phyloP scores from a whole-genome alignment of 208 protist species.

The Trypanosoma platydactyli region DNA sequence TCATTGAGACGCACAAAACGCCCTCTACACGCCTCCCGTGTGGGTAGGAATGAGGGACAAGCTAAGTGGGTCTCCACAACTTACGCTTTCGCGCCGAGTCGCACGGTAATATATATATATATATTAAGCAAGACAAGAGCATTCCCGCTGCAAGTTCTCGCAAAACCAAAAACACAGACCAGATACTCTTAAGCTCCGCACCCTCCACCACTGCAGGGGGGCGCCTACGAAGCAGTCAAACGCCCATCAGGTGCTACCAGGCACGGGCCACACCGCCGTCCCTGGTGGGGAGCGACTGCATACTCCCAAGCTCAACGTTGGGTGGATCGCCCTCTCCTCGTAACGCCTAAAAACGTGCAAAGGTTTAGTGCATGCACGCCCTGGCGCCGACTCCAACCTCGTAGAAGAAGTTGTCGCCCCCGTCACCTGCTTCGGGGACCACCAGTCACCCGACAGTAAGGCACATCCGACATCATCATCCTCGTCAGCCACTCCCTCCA shows the following conservation, averaged over 20 bases:
- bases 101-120: too few relatives aligned
- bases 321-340: conserved; percentile 36
- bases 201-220: too few relatives aligned
- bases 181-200: conserved; percentile 61
- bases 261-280: not conserved
- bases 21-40: too few relatives aligned
- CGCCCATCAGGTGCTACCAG: conserved; percentile 36
- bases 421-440: conserved; percentile 52
- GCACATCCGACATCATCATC: conserved; percentile 4
- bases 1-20: too few relatives aligned
- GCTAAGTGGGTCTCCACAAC: too few relatives aligned
- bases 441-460: conserved; percentile 71
- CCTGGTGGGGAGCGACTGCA: not conserved
- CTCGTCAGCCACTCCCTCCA: conserved; percentile 36
- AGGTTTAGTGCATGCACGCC: conserved; percentile 76
- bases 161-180: conserved; percentile 78
- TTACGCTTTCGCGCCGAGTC: too few relatives aligned
- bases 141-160: too few relatives aligned
- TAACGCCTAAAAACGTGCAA: conserved; percentile 52
- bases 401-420: conserved; percentile 80
- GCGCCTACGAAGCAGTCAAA: conserved; percentile 45
- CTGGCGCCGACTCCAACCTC: conserved; percentile 76
- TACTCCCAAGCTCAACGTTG: conserved; percentile 32
- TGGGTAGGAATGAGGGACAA: too few relatives aligned
- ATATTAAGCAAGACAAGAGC: too few relatives aligned